A percentile compares a stretch with the other conserved stretches of the same genome.
These are phyloP conservation scores for Oryza punctata DNA, from an alignment of 176 grass and related monocot genomes.

Conservation along the genomic window DNA sequence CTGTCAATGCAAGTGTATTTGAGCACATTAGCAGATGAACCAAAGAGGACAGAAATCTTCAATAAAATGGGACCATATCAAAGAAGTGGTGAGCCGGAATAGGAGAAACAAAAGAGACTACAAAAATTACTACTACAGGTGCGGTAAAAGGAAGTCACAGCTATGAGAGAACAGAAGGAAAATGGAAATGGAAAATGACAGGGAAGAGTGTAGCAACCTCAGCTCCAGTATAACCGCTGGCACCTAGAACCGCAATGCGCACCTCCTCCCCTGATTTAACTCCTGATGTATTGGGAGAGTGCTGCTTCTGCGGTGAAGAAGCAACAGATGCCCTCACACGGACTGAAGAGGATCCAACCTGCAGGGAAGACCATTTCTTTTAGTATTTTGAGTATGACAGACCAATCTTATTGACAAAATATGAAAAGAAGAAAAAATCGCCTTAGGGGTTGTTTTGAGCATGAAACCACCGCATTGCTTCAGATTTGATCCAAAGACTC, in stretches of 20 bases:
- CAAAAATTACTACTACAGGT: neutral
- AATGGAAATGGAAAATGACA: slow-evolving; percentile 4
- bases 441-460: slow-evolving; percentile 21
- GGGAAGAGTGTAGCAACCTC: slow-evolving; percentile 53
- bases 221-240: slow-evolving; percentile 94
- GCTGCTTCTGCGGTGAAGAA: slow-evolving; percentile 52
- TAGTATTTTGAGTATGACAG: neutral
- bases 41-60: neutral
- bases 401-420: neutral
- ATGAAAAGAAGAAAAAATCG: neutral
- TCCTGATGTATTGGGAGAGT: slow-evolving; percentile 36
- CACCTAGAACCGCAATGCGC: slow-evolving; percentile 75
- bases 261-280: slow-evolving; percentile 59
- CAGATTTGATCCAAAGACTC: slow-evolving; percentile 12
- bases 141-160: neutral
- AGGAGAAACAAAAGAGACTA: neutral
- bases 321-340: slow-evolving; percentile 47
- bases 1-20: slow-evolving; percentile 39
- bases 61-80: slow-evolving; percentile 4
- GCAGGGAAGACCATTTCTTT: neutral
- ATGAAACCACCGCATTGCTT: slow-evolving; percentile 4
- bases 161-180: neutral
- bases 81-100: neutral
- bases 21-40: slow-evolving; percentile 12
- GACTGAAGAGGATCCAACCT: slow-evolving; percentile 12